Conservation (phyloP, 2,329 filamentous ascomycete genomes). For the Didymella arachidicola region DNA sequence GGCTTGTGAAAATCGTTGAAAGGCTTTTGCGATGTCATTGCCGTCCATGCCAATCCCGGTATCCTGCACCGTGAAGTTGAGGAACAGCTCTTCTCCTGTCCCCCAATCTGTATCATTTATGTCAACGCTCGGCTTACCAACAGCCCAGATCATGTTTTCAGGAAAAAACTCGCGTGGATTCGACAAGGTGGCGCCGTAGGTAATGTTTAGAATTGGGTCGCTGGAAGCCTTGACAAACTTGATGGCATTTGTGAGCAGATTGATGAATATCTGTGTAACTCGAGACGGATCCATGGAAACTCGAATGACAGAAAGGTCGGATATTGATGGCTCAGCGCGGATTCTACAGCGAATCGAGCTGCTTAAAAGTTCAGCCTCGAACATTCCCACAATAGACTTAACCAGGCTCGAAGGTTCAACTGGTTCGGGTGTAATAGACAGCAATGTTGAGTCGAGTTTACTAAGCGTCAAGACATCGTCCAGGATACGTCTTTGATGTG, state of each 20-base stretch:
- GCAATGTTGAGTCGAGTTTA: conserved; percentile 53
- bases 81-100: conserved; percentile 24
- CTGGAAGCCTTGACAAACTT: conserved; percentile 48
- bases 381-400: conserved; percentile 41
- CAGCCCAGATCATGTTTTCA: conserved; percentile 30
- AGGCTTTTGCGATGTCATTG: conserved; percentile 16
- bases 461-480: conserved; percentile 56
- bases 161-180: conserved; percentile 28
- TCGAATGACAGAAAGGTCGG: conserved; percentile 44
- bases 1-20: conserved; percentile 35
- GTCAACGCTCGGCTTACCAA: background rate
- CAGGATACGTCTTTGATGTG: conserved; percentile 56
- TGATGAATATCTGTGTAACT: conserved; percentile 75
- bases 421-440: conserved; percentile 50
- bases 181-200: conserved; percentile 39
- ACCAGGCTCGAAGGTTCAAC: conserved; percentile 44
- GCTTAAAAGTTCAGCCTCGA: conserved; percentile 42
- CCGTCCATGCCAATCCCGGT: conserved; percentile 2
- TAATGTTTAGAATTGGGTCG: conserved; percentile 44
- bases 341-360: conserved; percentile 35
- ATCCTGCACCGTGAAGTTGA: conserved; percentile 11
- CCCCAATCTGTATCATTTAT: conserved; percentile 18
- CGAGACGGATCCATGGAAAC: conserved; percentile 52
- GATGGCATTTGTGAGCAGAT: conserved; percentile 67
- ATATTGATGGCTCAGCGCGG: conserved; percentile 45